A percentile compares a stretch with the other conserved stretches of the same genome.
Evolutionary conservation across 2,329 filamentous ascomycete species (phyloP).

Genomic region (Thielaviopsis cerberus): DNA sequence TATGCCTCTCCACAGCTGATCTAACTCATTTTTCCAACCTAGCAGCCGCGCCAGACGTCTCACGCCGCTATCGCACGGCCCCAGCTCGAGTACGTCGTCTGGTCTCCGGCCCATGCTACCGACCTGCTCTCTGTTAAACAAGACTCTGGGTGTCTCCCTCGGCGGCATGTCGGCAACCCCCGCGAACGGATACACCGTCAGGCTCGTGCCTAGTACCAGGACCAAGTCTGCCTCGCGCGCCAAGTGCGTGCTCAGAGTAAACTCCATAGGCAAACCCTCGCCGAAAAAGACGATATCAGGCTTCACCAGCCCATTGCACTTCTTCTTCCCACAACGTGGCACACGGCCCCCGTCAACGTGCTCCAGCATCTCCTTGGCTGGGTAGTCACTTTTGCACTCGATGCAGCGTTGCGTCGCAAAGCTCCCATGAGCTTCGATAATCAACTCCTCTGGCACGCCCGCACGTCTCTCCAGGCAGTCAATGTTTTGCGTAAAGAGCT

Average conservation of each 20-base stretch:
- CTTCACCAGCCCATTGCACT: slow-evolving; percentile 68
- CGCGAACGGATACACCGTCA: slow-evolving; percentile 79
- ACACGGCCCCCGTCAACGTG: slow-evolving; percentile 49
- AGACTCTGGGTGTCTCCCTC: slow-evolving; percentile 49
- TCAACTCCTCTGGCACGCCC: slow-evolving; percentile 60
- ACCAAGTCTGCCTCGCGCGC: slow-evolving; percentile 48
- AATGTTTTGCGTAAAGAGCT: slow-evolving; percentile 94
- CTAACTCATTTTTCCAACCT: slow-evolving; percentile 73
- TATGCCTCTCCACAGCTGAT: slow-evolving; percentile 50
- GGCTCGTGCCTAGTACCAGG: slow-evolving; percentile 75
- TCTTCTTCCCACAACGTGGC: slow-evolving; percentile 42
- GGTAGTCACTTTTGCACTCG: slow-evolving; percentile 59
- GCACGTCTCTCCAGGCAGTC: slow-evolving; percentile 82
- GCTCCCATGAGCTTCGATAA: slow-evolving; percentile 88
- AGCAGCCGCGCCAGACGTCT: slow-evolving; percentile 58
- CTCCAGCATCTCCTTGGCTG: slow-evolving; percentile 53
- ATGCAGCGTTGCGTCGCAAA: slow-evolving; percentile 86
- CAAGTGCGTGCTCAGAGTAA: slow-evolving; percentile 26
- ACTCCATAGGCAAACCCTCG: slow-evolving; percentile 36
- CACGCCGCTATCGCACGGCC: slow-evolving; percentile 68
- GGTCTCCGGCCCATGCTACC: slow-evolving; percentile 56
- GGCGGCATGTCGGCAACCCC: slow-evolving; percentile 48
- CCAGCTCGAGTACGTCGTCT: slow-evolving; percentile 72
- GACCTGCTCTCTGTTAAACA: slow-evolving; percentile 76
- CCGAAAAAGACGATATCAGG: slow-evolving; percentile 93